Evolutionary conservation across 805 yeast species (phyloP), one percentile per base, ranked within the genome.

Genomic region (Spathaspora passalidarum): DNA sequence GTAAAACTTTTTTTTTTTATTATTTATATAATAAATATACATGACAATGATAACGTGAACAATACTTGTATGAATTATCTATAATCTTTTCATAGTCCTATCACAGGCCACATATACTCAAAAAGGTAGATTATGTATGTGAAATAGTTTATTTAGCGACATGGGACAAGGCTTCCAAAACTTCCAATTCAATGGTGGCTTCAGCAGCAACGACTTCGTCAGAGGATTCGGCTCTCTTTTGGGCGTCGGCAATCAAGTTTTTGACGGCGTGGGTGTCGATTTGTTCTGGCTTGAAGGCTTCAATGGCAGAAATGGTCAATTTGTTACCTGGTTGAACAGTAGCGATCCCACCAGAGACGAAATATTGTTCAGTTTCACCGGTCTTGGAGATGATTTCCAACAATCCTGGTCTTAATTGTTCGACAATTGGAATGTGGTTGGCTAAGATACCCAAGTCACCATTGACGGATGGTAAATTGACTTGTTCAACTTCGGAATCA

Each of bases 371-470:
- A 54, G 86, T 69, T 60, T 86, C 86, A 50, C 79, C 77, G 46
- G 86, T 69, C 62, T 82, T 79, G 70, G 88, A 92, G 56, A 88
- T 85, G 64, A 94, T 82, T 72, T 91, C 97, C 61, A 94, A 86
- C 51, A 94, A 79, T 71, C 99, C 99, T 59, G 99, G 96, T 64
- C 84, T 81, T 68, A 94, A 83, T 79, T 94, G 96, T 76, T 94
- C 98, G 54, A 92, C 89, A 61, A 87, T 82, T 61, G 99, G 98
- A 63, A 94, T 96, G 82, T 94, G 99, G 77, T 88, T 86, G 60
- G 98, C 97, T 65, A 94, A 77, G 56, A 94, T 81, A 88, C 99
- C 99, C 72, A 92, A 81, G 66, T 88, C 95, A 69, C 99, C 99
- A 56, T 94, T 84, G 62, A 85, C 79, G 54, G 96, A 95, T 63